Base-by-base conservation (phyloP, 176 grass and related monocot genomes). In the Rhynchospora tenuis region DNA sequence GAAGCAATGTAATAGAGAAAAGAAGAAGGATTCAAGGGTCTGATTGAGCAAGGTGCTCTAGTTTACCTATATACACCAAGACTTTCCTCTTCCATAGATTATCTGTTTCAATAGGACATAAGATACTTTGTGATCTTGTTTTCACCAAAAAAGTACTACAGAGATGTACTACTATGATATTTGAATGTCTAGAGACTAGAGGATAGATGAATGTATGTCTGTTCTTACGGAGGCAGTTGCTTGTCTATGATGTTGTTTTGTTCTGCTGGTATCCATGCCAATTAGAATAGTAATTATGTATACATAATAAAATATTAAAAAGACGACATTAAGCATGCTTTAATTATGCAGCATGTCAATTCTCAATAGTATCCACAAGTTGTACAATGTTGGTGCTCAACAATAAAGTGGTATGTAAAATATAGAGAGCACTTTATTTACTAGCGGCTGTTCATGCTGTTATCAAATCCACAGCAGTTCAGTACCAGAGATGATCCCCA, bases 41-140 rank as follows among this genome's bases (percentile, higher is more conserved):
- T 54, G 11, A 54, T 75, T 75, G 72, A 23, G 28, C 46, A 17
- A 75, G 28, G 72, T 75, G 46, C 47, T 75, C 5, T 75, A 52
- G 72, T 75, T 75, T 75, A 75, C 12, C 72, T 54, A 1, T 54
- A 73, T 73, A 75, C 46, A 75, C 47, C 28, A 54, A 52, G 44
- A 29, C 72, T 75, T 75, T 54, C 72, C 47, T 75, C 72, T 54
- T 50, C 23, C 44, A 74, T 12, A 74, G n/a, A 51, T 24, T 27
- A 22, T 74, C 44, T 74, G 51, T 0, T 74, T 51, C 27, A 26
- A 74, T 74, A 74, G 9, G 19, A 74, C 9, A 50, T 74, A 14
- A 50, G 15, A 26, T 74, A 51, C 44, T 48, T 48, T 10, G 1
- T 20, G 15, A 12, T 74, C 45, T 74, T 73, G 45, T 51, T 73